These are phyloP conservation scores for Fusarium mundagurra DNA, from an alignment of 2,329 filamentous ascomycete genomes.

Conservation along the genomic window DNA sequence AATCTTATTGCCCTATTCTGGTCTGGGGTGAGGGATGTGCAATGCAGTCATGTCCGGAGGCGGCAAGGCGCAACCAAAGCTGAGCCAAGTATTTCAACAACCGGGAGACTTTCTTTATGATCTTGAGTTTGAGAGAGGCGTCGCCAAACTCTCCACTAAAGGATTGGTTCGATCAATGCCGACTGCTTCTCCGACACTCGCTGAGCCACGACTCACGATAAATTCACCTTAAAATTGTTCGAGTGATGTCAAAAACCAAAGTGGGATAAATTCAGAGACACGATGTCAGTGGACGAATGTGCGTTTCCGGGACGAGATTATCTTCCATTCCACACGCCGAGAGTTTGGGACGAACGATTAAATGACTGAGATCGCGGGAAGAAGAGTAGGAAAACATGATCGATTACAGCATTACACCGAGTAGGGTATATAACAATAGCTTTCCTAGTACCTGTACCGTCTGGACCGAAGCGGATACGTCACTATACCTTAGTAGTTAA, in stretches of 20 bases:
- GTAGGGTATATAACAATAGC: background rate
- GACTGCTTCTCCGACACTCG: background rate
- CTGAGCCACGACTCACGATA: background rate
- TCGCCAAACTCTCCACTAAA: background rate
- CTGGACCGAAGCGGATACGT: conserved; percentile 1
- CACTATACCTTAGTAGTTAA: background rate
- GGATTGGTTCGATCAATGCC: background rate
- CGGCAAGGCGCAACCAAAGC: conserved; percentile 21
- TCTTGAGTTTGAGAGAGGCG: background rate
- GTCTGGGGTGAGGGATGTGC: background rate
- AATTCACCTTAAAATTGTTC: background rate
- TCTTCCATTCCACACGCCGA: conserved; percentile 16
- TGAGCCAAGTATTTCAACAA: background rate
- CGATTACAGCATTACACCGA: background rate
- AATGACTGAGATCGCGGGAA: background rate
- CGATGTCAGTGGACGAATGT: conserved; percentile 16
- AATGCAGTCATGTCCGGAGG: conserved; percentile 17
- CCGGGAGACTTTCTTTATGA: background rate
- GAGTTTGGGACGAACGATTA: background rate
- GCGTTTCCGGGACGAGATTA: conserved; percentile 9
- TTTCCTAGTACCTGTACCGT: background rate
- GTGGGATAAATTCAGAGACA: conserved; percentile 1
- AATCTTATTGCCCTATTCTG: background rate
- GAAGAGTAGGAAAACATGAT: background rate
- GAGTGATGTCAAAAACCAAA: background rate